Evolutionary conservation across 164 flowering plant genomes (phyloP).

Genomic region (Nelumbo lutea): DNA sequence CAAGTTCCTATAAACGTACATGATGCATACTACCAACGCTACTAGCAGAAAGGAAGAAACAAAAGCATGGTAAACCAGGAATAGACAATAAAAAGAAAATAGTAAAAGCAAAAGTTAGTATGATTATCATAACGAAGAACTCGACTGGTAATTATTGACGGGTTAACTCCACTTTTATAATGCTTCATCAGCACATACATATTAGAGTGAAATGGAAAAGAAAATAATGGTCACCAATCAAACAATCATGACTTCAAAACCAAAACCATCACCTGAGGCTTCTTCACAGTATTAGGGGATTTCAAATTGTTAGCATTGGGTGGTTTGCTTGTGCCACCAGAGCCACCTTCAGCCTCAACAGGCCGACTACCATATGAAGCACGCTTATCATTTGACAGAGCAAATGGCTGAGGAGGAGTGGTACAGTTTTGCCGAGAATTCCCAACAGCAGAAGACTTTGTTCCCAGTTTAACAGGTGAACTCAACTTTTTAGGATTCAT

Average conservation of each 20-base stretch:
- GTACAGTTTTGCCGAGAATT: constrained; percentile 30
- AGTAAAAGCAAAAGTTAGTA: too few species aligned
- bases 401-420: constrained; percentile 76
- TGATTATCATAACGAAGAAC: too few species aligned
- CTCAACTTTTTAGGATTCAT: constrained; percentile 25
- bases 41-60: too few species aligned
- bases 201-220: too few species aligned
- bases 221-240: too few species aligned
- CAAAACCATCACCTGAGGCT: constrained; percentile 28
- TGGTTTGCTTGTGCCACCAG: constrained; percentile 22
- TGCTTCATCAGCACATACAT: too few species aligned
- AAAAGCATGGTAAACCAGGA: background rate
- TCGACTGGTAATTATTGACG: too few species aligned
- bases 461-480: constrained; percentile 23
- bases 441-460: constrained; percentile 31
- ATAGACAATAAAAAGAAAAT: too few species aligned
- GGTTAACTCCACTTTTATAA: too few species aligned
- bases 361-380: constrained; percentile 53
- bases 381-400: constrained; percentile 81
- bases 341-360: constrained; percentile 31
- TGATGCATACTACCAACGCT: too few species aligned
- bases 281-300: constrained; percentile 29
- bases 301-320: constrained; percentile 16
- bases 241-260: too few species aligned
- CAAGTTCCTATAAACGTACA: too few species aligned